These are phyloP conservation scores for Taiwanofungus camphoratus DNA, from an alignment of 1,284 basidiomycete genomes.

Conservation along the genomic window DNA sequence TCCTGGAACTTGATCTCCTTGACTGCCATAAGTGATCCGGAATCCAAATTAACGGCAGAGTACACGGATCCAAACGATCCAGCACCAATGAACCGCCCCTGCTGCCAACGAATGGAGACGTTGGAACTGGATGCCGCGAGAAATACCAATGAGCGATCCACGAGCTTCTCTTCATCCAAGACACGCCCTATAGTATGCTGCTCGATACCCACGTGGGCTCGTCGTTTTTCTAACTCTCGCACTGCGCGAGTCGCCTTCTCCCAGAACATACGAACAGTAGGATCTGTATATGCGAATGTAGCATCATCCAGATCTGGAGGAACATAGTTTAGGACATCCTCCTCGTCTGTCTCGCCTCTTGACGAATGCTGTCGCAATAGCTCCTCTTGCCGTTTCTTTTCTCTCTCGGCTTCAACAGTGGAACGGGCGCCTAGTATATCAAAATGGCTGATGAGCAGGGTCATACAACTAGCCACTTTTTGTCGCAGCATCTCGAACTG, in stretches of 20 bases:
- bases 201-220: conserved; percentile 58
- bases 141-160: conserved; percentile 88
- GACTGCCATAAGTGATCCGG: conserved; percentile 97
- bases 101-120: conserved; percentile 97
- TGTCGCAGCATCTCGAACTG: conserved; percentile 88
- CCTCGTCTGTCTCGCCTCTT: conserved; percentile 41
- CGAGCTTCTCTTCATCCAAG: conserved; percentile 84
- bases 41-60: conserved; percentile 94
- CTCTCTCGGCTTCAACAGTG: conserved; percentile 80
- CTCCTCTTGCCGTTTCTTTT: conserved; percentile 81
- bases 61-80: conserved; percentile 99
- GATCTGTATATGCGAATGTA: conserved; percentile 46
- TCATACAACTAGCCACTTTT: conserved; percentile 96
- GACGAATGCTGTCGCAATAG: conserved; percentile 58
- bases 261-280: conserved; percentile 67
- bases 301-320: conserved; percentile 24
- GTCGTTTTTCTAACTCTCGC: conserved; percentile 43
- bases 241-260: conserved; percentile 54
- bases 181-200: conserved; percentile 83
- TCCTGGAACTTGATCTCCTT: conserved; percentile 99
- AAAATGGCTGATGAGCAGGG: conserved; percentile 93
- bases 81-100: conserved; percentile 95
- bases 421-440: conserved; percentile 95
- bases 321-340: conserved; percentile 32
- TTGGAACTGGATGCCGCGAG: conserved; percentile 91